Conservation (phyloP, 768 basidiomycete genomes). For the Rhodotorula babjevae region DNA sequence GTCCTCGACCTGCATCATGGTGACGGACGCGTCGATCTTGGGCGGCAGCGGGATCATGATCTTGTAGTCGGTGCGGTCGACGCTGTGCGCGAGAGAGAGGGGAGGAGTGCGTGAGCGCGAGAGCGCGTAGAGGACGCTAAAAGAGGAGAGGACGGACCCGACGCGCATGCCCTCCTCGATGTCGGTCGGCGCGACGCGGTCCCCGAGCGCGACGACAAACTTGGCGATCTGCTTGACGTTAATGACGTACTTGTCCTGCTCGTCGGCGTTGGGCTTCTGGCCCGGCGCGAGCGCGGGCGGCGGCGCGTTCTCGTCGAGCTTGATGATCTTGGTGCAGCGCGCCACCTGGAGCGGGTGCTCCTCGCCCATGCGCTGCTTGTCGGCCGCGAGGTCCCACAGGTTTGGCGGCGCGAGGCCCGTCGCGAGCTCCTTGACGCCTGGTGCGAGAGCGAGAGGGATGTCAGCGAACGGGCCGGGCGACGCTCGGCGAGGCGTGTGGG, state of each 20-base stretch:
- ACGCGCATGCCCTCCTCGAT: slow-evolving; percentile 99
- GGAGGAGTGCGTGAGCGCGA: background rate
- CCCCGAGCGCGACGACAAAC: slow-evolving; percentile 94
- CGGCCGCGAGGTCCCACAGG: slow-evolving; percentile 92
- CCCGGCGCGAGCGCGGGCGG: slow-evolving; percentile 33
- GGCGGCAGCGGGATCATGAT: slow-evolving; percentile 98
- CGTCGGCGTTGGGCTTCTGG: slow-evolving; percentile 88
- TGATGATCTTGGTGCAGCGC: slow-evolving; percentile 96
- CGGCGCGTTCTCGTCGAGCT: slow-evolving; percentile 48
- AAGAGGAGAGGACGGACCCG: slow-evolving; percentile 60
- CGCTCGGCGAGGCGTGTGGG: background rate
- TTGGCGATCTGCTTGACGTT: slow-evolving; percentile 99
- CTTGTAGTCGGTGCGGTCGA: slow-evolving; percentile 94
- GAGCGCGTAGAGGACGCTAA: too few relatives aligned
- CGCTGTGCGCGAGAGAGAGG: slow-evolving; percentile 53
- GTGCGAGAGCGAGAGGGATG: background rate
- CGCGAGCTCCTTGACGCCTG: slow-evolving; percentile 95
- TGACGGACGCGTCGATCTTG: slow-evolving; percentile 97
- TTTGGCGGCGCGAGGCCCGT: slow-evolving; percentile 95
- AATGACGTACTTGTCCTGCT: slow-evolving; percentile 98
- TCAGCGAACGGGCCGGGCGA: background rate
- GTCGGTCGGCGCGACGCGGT: slow-evolving; percentile 93
- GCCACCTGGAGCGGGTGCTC: slow-evolving; percentile 96
- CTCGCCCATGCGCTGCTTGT: slow-evolving; percentile 80
- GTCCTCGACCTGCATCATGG: slow-evolving; percentile 99